Evolutionary conservation across 108 stramenopile genomes (phyloP).

Genomic region (Discostella stelligeroides): DNA sequence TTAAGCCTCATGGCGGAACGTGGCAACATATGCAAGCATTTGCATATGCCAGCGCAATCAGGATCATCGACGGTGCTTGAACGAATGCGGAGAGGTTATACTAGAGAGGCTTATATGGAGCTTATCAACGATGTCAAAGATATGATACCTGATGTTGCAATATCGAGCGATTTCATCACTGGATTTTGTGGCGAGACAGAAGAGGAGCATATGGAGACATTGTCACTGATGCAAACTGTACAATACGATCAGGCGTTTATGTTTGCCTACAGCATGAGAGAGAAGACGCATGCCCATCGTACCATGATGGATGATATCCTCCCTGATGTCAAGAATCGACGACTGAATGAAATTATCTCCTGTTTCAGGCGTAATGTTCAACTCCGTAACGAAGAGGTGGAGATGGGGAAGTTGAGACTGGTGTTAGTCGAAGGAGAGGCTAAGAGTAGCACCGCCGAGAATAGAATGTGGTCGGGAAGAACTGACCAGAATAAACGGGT

Average conservation of each 20-base stretch:
- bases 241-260: conserved; percentile 96
- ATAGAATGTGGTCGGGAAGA: conserved; percentile 61
- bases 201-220: conserved; percentile 91
- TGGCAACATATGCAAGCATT: conserved; percentile 87
- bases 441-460: conserved; percentile 54
- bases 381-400: conserved; percentile 65
- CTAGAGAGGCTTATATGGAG: conserved; percentile 92
- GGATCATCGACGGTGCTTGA: conserved; percentile 89
- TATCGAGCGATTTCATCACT: conserved; percentile 95
- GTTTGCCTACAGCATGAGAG: conserved; percentile 97
- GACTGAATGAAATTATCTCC: conserved; percentile 87
- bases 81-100: conserved; percentile 95
- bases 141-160: conserved; percentile 87
- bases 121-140: conserved; percentile 75
- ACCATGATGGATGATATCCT: conserved; percentile 95
- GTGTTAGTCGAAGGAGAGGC: conserved; percentile 86
- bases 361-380: conserved; percentile 74
- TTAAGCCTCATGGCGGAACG: conserved; percentile 91
- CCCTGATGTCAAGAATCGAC: conserved; percentile 80
- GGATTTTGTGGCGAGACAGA: conserved; percentile 99
- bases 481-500: conserved; percentile 88
- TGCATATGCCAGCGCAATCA: conserved; percentile 98
- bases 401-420: conserved; percentile 73
- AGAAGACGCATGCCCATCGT: conserved; percentile 92
- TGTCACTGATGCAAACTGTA: conserved; percentile 87